Evolutionary conservation across 768 basidiomycete species (phyloP).

Genomic region (Exsudoporus frostii): DNA sequence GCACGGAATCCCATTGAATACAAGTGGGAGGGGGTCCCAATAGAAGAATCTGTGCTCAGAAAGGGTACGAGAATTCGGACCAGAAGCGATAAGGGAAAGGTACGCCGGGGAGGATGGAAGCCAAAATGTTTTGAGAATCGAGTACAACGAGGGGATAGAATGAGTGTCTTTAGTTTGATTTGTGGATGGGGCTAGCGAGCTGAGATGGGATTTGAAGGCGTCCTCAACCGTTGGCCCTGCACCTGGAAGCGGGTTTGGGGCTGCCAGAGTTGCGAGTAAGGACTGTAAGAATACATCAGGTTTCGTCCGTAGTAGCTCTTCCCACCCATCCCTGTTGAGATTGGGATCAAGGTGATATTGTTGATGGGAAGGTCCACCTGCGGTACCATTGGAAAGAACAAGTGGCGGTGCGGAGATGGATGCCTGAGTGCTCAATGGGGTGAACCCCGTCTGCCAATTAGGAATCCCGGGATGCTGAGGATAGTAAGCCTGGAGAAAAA

Average conservation of each 20-base stretch:
- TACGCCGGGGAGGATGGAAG: conserved; percentile 75
- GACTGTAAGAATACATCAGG: conserved; percentile 55
- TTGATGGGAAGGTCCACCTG: conserved; percentile 20
- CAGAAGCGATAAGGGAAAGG: conserved; percentile 70
- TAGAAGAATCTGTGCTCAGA: conserved; percentile 80
- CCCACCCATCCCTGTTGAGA: conserved; percentile 62
- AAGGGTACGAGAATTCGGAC: conserved; percentile 62
- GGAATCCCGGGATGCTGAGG: conserved; percentile 32
- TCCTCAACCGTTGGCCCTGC: conserved; percentile 68
- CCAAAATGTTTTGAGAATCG: conserved; percentile 81
- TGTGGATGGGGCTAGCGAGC: conserved; percentile 53
- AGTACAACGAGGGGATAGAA: conserved; percentile 68
- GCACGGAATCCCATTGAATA: conserved; percentile 79
- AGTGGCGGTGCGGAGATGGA: conserved; percentile 32
- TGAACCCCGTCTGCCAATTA: conserved; percentile 29
- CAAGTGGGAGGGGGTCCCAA: conserved; percentile 81
- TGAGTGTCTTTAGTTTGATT: conserved; percentile 42
- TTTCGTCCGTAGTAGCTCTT: conserved; percentile 51
- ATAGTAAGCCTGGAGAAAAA: conserved; percentile 28
- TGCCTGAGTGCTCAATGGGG: conserved; percentile 23
- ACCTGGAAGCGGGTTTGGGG: conserved; percentile 60
- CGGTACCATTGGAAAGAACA: conserved; percentile 31
- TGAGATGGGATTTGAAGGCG: conserved; percentile 74
- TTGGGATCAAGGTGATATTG: conserved; percentile 47
- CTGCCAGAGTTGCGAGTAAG: conserved; percentile 55